A percentile compares a stretch with the other conserved stretches of the same genome.
Evolutionary conservation across 306 rosid genomes (phyloP).

Genomic region (Prunus davidiana): DNA sequence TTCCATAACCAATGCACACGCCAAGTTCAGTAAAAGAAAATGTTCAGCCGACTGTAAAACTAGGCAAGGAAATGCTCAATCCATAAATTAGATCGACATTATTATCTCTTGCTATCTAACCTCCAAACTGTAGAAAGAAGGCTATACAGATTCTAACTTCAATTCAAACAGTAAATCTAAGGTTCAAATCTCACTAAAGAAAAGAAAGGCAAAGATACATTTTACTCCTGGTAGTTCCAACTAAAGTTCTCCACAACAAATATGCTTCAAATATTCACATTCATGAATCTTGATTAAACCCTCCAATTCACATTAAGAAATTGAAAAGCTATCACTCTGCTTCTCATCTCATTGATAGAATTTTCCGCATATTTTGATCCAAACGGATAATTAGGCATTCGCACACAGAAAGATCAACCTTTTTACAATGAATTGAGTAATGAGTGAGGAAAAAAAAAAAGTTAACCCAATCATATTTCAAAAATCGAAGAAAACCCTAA

Average conservation of each 20-base stretch:
- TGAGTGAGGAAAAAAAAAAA: background rate
- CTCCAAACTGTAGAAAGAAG: background rate
- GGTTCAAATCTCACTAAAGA: background rate
- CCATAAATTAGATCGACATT: background rate
- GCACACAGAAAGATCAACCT: background rate
- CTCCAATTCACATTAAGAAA: background rate
- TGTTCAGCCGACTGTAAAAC: background rate
- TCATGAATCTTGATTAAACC: background rate
- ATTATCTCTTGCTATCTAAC: background rate
- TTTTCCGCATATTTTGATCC: background rate
- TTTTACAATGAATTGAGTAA: background rate
- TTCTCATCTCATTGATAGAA: background rate
- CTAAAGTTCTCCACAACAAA: background rate
- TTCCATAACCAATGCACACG: background rate
- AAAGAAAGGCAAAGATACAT: background rate
- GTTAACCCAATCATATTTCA: background rate
- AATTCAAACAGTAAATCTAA: background rate
- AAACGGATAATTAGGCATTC: background rate
- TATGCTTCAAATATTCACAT: background rate
- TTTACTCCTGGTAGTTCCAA: background rate
- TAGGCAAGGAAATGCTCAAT: background rate
- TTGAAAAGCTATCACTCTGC: background rate
- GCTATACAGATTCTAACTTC: background rate
- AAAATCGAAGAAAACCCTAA: background rate
- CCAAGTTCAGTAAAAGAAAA: background rate